A percentile compares a stretch with the other conserved stretches of the same genome.
Conservation (phyloP, 805 yeast genomes). For the Cyberlindnera amylophila region DNA sequence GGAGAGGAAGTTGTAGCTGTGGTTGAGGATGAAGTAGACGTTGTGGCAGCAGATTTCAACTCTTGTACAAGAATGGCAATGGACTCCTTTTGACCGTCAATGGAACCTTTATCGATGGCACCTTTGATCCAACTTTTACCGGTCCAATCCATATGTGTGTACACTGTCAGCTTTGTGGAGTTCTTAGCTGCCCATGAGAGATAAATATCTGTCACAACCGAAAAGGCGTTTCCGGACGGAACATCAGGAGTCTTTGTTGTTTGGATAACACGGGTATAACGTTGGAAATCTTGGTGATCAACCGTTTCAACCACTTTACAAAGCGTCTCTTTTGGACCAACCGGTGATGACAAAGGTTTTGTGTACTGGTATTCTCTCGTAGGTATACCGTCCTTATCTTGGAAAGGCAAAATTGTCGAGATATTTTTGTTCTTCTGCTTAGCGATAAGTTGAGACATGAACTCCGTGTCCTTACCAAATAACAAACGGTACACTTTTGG, state of each 20-base stretch:
- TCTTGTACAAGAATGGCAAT: constrained; percentile 44
- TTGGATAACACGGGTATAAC: constrained; percentile 48
- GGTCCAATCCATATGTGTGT: constrained; percentile 62
- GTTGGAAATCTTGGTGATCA: constrained; percentile 47
- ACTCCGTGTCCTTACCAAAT: constrained; percentile 56
- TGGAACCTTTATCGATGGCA: constrained; percentile 70
- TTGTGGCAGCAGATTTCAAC: constrained; percentile 24
- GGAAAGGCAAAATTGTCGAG: constrained; percentile 42
- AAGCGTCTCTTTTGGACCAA: constrained; percentile 74
- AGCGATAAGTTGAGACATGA: constrained; percentile 41
- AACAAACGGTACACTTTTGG: constrained; percentile 57
- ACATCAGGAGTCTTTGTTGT: constrained; percentile 72
- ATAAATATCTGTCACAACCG: constrained; percentile 53
- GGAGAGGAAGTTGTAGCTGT: constrained; percentile 4
- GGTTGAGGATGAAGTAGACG: constrained; percentile 15
- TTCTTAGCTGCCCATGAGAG: constrained; percentile 63
- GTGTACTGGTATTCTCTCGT: constrained; percentile 52
- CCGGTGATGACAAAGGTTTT: constrained; percentile 62
- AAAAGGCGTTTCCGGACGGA: constrained; percentile 72
- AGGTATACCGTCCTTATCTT: constrained; percentile 26
- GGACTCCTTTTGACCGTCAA: constrained; percentile 67
- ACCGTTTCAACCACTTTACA: constrained; percentile 62
- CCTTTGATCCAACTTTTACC: constrained; percentile 77
- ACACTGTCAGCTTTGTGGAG: constrained; percentile 47
- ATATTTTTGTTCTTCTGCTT: constrained; percentile 65